These are phyloP conservation scores for Xylariaceae sp. DNA, from an alignment of 2,329 filamentous ascomycete species.

Conservation along the genomic window DNA sequence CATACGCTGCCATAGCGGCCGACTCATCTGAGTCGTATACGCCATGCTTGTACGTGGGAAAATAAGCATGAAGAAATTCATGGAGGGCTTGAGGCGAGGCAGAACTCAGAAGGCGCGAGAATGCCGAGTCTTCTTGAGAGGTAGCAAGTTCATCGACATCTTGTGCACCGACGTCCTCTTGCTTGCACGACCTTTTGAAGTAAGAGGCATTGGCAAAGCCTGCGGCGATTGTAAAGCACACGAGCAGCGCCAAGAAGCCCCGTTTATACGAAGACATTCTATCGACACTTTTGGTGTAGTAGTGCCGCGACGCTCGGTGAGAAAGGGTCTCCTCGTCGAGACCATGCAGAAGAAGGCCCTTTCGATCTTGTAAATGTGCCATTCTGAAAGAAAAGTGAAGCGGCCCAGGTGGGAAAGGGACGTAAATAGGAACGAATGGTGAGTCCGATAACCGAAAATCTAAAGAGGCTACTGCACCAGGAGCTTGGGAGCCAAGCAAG, in stretches of 20 bases:
- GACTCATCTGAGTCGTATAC: slow-evolving; percentile 61
- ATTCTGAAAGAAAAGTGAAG: neutral
- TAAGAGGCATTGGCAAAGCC: slow-evolving; percentile 30
- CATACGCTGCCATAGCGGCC: slow-evolving; percentile 60
- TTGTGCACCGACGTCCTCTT: slow-evolving; percentile 14
- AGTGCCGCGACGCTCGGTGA: neutral
- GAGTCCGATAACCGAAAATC: slow-evolving; percentile 7
- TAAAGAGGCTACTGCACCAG: slow-evolving; percentile 18
- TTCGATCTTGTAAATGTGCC: neutral
- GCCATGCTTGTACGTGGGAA: slow-evolving; percentile 61
- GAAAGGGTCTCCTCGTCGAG: neutral
- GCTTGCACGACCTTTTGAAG: slow-evolving; percentile 15
- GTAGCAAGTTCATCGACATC: slow-evolving; percentile 5
- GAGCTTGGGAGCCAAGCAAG: neutral
- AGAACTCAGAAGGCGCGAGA: slow-evolving; percentile 52
- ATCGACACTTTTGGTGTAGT: neutral
- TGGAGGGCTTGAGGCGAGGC: slow-evolving; percentile 60
- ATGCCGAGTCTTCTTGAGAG: slow-evolving; percentile 29
- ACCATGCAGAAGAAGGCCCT: neutral
- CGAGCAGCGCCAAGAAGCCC: slow-evolving; percentile 30
- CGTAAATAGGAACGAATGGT: slow-evolving; percentile 4
- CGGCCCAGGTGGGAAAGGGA: neutral
- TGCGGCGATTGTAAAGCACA: slow-evolving; percentile 28
- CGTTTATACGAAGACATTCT: slow-evolving; percentile 35
- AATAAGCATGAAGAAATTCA: slow-evolving; percentile 59